Conservation (phyloP, 2,329 filamentous ascomycete genomes). For the Herpotrichia juniperi region DNA sequence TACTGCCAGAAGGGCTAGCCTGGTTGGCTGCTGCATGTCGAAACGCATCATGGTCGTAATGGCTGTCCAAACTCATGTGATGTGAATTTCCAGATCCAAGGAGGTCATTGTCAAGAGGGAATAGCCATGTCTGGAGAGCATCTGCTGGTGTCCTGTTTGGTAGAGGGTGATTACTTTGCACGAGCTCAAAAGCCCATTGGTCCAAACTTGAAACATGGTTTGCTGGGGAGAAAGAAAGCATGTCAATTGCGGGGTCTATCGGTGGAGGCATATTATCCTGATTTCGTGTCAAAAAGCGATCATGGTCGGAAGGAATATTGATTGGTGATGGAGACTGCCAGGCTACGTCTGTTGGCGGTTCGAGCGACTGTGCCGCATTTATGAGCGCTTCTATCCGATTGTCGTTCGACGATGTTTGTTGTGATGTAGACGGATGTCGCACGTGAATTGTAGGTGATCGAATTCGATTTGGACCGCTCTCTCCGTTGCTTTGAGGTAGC, state of each 20-base stretch:
- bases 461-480: conserved; percentile 20
- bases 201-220: conserved; percentile 43
- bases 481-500: conserved; percentile 24
- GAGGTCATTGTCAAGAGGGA: conserved; percentile 39
- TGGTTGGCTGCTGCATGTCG: conserved; percentile 29
- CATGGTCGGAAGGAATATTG: conserved; percentile 29
- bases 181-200: conserved; percentile 46
- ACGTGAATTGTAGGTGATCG: conserved; percentile 20
- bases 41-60: conserved; percentile 37
- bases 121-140: conserved; percentile 45
- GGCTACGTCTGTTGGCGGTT: conserved; percentile 37
- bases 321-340: conserved; percentile 44
- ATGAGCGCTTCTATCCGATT: conserved; percentile 45
- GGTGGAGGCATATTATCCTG: conserved; percentile 42
- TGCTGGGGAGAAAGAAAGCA: conserved; percentile 41
- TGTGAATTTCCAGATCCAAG: conserved; percentile 32
- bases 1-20: conserved; percentile 41
- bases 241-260: conserved; percentile 46
- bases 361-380: conserved; percentile 45
- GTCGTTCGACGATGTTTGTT: conserved; percentile 35
- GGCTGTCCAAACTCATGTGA: conserved; percentile 36
- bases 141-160: conserved; percentile 44
- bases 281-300: conserved; percentile 27
- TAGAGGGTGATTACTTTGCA: conserved; percentile 43
- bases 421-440: conserved; percentile 17